Conservation (phyloP, 331 rosid species). For the Malus hybrid region DNA sequence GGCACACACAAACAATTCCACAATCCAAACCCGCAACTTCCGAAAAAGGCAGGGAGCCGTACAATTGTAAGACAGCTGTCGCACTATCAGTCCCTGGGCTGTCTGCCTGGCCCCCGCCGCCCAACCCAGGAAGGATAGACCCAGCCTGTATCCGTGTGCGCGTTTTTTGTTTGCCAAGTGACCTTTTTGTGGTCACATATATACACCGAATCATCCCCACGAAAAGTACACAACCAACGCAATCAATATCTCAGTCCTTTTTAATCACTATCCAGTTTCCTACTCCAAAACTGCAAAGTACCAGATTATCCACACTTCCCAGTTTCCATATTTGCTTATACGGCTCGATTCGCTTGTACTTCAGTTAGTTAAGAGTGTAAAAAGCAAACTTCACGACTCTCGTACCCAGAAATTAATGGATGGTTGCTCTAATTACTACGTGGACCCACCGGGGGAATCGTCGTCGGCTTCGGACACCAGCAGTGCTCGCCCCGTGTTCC, state of each 20-base stretch:
- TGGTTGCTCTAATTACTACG: neutral
- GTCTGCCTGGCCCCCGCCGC: neutral
- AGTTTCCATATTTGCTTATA: too few species aligned
- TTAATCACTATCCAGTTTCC: neutral
- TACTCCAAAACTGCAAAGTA: neutral
- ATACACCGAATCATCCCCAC: neutral
- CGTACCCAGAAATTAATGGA: neutral
- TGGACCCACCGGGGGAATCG: neutral
- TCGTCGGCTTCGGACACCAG: slow-evolving; percentile 15
- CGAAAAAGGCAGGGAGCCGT: neutral
- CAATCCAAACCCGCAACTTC: neutral
- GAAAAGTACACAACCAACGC: neutral
- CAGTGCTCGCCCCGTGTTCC: neutral
- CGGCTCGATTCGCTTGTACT: neutral
- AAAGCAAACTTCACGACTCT: neutral
- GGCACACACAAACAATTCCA: neutral
- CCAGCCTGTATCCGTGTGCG: neutral
- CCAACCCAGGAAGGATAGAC: neutral
- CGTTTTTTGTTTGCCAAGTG: neutral
- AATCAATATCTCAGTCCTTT: neutral
- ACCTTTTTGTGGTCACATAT: neutral
- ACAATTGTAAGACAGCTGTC: neutral
- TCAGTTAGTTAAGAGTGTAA: neutral
- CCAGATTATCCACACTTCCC: neutral
- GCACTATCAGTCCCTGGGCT: too few species aligned